Evolutionary conservation across 148 eudicot genomes (phyloP).

Genomic region (Pouteria glomerata): DNA sequence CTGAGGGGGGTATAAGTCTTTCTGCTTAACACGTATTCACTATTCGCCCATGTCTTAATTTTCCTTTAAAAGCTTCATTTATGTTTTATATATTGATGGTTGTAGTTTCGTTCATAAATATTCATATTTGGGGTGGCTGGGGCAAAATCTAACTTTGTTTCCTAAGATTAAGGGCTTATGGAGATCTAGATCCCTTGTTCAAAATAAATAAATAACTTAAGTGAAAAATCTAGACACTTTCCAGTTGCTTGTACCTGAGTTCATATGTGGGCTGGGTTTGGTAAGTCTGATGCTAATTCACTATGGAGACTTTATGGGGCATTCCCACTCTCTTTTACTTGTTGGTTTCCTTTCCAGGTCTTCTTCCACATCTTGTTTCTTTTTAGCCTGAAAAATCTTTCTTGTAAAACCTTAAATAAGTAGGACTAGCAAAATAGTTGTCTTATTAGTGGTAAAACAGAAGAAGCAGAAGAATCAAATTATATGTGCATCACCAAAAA

Average conservation of each 20-base stretch:
- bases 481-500: not conserved
- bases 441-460: not conserved
- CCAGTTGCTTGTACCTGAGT: too few species aligned
- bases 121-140: not conserved
- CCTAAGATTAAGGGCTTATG: not conserved
- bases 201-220: not conserved
- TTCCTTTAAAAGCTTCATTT: not conserved
- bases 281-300: too few species aligned
- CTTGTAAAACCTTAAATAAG: not conserved
- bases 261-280: too few species aligned
- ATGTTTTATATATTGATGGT: not conserved
- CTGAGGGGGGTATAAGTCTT: slow-evolving; percentile 43
- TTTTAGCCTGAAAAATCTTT: not conserved
- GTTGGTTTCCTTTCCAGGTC: not conserved
- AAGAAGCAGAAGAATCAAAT: not conserved
- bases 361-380: not conserved
- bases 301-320: too few species aligned
- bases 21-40: not conserved
- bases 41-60: not conserved
- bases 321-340: not conserved
- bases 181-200: not conserved
- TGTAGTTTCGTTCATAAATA: not conserved
- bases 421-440: not conserved
- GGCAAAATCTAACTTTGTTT: not conserved
- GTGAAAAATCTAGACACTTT: not conserved